Base-by-base conservation (phyloP, 2,329 filamentous ascomycete genomes). In the Cordyceps farinosa region DNA sequence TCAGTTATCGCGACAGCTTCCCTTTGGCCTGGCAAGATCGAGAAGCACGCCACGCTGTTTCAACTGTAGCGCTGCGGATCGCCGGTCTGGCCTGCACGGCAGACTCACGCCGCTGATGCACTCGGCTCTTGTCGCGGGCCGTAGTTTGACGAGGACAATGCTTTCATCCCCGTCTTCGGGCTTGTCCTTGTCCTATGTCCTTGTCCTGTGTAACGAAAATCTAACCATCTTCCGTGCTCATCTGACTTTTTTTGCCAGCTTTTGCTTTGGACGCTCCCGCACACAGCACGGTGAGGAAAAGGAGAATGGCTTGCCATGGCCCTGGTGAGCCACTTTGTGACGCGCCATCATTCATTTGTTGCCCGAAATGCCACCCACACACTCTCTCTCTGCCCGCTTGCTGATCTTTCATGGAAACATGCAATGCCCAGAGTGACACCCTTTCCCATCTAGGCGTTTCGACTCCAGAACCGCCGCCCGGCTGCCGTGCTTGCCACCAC, bases 41-140 rank as follows among this genome's bases (percentile, higher is more conserved):
- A 66, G 73, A 68, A 42, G 67, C 70, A 65, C 66, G 67, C 67
- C 68, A 66, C 66, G 54, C 52, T 64, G 68, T 70, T 69, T 69
- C 68, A 67, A 67, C 61, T 56, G 52, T 52, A 57, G 51, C 65
- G 38, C 64, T n/a, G 61, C 66, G 64, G 64, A 64, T 63, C 65
- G 62, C 47, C 65, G 47, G 64, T 62, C 57, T 54, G 13, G 15
- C 38, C 32, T 51, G 17, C 48, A 38, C 22, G 40, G n/a, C 15
- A 29, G 22, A 32, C 27, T 36, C 32, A 6, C 34, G 34, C 22
- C 27, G 53, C 29, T 13, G 13, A 29, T 13, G 9, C 51, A 13
- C 48, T 27, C 48, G 29, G 38, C 27, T 47, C 11, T 53, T 61
- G 38, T 45, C 36, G 17, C 56, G 45, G 42, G 45, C 44, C 47